Evolutionary conservation across 176 grass and related monocot species (phyloP).

Genomic region (Urochloa ruziziensis): DNA sequence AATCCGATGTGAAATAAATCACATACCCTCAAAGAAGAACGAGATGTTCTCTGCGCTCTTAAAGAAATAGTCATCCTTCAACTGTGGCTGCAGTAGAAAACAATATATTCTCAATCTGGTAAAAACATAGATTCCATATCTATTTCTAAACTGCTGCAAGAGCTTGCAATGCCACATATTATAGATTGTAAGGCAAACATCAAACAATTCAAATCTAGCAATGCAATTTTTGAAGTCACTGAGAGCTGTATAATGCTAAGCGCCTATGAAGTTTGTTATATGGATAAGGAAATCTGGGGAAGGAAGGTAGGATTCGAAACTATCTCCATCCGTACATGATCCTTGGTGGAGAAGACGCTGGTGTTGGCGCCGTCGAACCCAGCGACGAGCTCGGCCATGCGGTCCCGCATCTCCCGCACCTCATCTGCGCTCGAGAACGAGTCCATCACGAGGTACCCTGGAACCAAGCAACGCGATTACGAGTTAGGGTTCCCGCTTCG

Average conservation of each 20-base stretch:
- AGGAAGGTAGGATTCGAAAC: background rate
- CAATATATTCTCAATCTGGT: background rate
- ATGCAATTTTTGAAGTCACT: background rate
- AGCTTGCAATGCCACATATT: background rate
- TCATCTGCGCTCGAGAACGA: conserved; percentile 66
- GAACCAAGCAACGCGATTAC: background rate
- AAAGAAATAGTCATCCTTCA: conserved; percentile 86
- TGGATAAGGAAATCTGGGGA: background rate
- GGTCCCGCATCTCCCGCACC: conserved; percentile 66
- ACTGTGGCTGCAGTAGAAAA: conserved; percentile 58
- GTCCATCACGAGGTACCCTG: conserved; percentile 81
- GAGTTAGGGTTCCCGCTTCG: conserved; percentile 10
- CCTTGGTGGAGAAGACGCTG: conserved; percentile 78
- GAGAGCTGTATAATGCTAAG: background rate
- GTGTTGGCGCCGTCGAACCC: conserved; percentile 57
- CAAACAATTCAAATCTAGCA: background rate
- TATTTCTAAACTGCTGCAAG: background rate
- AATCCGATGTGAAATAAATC: background rate
- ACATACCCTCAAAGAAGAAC: conserved; percentile 92
- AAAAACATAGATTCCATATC: background rate
- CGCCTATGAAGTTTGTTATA: background rate
- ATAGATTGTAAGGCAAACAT: background rate
- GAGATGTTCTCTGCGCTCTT: conserved; percentile 93
- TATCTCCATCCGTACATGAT: conserved; percentile 56
- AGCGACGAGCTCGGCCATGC: conserved; percentile 64